Conservation (phyloP, 495 filamentous ascomycete species). For the Cercophora newfieldiana region DNA sequence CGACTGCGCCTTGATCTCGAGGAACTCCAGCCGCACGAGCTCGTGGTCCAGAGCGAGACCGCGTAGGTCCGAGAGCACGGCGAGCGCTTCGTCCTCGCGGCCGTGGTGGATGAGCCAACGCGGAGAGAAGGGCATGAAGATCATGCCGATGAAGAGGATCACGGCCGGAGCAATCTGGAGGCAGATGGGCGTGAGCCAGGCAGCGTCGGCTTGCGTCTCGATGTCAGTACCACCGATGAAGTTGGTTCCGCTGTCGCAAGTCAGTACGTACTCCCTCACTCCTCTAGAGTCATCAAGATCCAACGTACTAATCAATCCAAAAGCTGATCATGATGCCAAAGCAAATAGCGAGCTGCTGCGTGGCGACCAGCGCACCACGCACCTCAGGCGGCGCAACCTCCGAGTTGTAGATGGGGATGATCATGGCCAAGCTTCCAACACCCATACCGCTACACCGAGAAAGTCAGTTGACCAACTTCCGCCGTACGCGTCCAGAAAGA, state of each 20-base stretch:
- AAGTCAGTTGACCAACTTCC: neutral
- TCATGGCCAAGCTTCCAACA: conserved; percentile 67
- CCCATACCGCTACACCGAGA: conserved; percentile 63
- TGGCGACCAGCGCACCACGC: conserved; percentile 69
- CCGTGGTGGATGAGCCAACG: conserved; percentile 76
- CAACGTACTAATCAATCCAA: conserved; percentile 71
- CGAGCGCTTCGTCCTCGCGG: conserved; percentile 68
- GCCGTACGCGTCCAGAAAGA: neutral
- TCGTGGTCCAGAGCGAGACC: conserved; percentile 60
- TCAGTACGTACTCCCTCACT: neutral
- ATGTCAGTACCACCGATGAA: conserved; percentile 71
- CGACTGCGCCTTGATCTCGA: conserved; percentile 79
- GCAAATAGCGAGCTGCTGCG: conserved; percentile 80
- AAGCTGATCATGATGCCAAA: conserved; percentile 82
- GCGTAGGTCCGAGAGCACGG: conserved; percentile 67
- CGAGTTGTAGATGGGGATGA: conserved; percentile 69
- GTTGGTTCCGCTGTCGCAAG: conserved; percentile 55
- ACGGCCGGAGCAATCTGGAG: conserved; percentile 62
- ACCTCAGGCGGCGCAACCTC: conserved; percentile 63
- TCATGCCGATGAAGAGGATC: conserved; percentile 66
- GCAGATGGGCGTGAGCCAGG: conserved; percentile 68
- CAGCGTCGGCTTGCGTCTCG: conserved; percentile 62
- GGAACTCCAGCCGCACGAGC: conserved; percentile 70
- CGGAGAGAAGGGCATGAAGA: conserved; percentile 81
- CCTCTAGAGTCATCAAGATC: too few relatives aligned